Percentiles rank a stretch among this genome's conserved stretches.
Evolutionary conservation across 2,329 filamentous ascomycete genomes (phyloP).

Genomic region (Cladosporium sp.): DNA sequence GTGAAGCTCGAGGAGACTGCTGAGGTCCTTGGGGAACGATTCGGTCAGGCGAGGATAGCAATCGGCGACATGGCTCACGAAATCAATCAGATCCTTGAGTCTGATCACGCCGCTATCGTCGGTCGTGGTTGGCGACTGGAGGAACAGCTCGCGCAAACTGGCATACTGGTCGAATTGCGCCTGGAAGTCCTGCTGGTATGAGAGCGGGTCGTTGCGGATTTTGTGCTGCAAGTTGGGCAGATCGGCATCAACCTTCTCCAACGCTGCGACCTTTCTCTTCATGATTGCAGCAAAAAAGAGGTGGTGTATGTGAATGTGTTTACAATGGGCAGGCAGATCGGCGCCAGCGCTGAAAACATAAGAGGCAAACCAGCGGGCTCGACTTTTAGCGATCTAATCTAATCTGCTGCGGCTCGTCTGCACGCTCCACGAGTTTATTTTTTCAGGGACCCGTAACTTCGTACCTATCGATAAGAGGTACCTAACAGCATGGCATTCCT

Average conservation of each 20-base stretch:
- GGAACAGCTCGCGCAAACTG: conserved; percentile 86
- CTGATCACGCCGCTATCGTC: conserved; percentile 77
- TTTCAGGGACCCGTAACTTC: background rate
- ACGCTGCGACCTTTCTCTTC: conserved; percentile 85
- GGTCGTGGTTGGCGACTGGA: conserved; percentile 75
- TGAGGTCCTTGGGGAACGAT: conserved; percentile 77
- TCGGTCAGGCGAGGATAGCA: conserved; percentile 82
- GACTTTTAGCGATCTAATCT: conserved; percentile 15
- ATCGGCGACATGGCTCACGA: conserved; percentile 90
- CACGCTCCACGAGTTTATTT: conserved; percentile 2
- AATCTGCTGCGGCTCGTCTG: conserved; percentile 1
- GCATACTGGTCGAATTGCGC: conserved; percentile 91
- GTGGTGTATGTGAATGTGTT: background rate
- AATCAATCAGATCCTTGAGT: conserved; percentile 87
- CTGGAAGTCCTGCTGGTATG: conserved; percentile 85
- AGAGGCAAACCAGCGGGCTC: conserved; percentile 2
- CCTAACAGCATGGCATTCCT: no score
- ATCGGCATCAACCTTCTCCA: conserved; percentile 94
- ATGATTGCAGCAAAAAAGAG: conserved; percentile 40
- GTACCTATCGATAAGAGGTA: no score
- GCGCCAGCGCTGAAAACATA: conserved; percentile 9
- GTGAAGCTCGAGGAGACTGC: conserved; percentile 75
- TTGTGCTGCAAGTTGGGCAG: conserved; percentile 89
- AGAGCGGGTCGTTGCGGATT: conserved; percentile 82
- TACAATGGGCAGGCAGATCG: background rate